Conservation (phyloP, 176 grass and related monocot species). For the Luzula sylvatica region DNA sequence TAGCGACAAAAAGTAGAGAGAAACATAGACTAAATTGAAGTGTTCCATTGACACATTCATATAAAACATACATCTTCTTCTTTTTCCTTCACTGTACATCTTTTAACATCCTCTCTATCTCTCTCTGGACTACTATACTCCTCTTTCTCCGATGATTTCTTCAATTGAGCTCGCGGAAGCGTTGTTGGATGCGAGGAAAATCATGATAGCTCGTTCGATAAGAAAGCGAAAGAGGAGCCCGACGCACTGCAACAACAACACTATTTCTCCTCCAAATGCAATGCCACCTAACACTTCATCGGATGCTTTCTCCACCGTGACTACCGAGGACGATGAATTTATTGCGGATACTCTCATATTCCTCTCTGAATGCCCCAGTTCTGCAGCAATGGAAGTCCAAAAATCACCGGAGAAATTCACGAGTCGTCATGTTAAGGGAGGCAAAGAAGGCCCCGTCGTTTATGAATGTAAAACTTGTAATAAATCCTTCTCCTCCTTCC, state of each 20-base stretch:
- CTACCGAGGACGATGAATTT: conserved; percentile 69
- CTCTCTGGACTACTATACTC: conserved; percentile 23
- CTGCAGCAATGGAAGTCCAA: neutral
- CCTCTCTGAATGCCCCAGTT: conserved; percentile 32
- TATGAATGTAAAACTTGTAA: conserved; percentile 74
- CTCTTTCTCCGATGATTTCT: neutral
- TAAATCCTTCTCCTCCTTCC: conserved; percentile 76
- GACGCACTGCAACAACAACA: conserved; percentile 26
- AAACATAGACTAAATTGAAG: conserved; percentile 9
- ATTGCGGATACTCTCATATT: conserved; percentile 74
- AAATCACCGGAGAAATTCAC: conserved; percentile 24
- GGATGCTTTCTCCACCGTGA: conserved; percentile 30
- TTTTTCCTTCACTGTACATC: conserved; percentile 24
- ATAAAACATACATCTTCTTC: neutral
- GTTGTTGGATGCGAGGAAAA: conserved; percentile 18
- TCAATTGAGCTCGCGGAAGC: conserved; percentile 19
- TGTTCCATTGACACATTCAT: conserved; percentile 2
- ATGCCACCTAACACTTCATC: conserved; percentile 17
- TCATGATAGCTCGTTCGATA: neutral
- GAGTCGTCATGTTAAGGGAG: conserved; percentile 34
- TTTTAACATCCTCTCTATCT: conserved; percentile 8
- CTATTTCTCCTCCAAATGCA: neutral
- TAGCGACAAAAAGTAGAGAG: neutral
- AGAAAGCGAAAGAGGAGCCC: conserved; percentile 52
- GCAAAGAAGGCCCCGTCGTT: conserved; percentile 17